Base-by-base conservation (phyloP, 2,329 filamentous ascomycete genomes). In the Magnaporthiopsis poae region DNA sequence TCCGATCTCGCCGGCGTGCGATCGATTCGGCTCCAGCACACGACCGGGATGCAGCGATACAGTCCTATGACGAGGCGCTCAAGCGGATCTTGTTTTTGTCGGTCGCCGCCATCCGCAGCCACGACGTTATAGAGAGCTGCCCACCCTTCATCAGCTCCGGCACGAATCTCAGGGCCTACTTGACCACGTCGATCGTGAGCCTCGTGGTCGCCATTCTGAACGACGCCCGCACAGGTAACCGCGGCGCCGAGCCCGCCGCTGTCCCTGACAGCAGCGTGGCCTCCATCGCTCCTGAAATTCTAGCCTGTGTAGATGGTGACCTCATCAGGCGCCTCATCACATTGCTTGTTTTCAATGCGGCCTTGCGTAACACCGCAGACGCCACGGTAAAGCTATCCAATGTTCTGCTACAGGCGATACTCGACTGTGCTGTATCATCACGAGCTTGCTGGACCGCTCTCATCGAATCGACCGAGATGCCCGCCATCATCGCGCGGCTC, bases 41-140 rank as follows among this genome's bases (percentile, higher is more conserved):
- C 13, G 66, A 71, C 59, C 69, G 71, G 60, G 69, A 71, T 31
- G 69, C 71, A 9, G 69, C 71, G 29, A 60, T 25, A 31, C 5
- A 35, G n/a, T 7, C 29, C 2, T 77, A 75, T 61, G 68, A 74
- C 59, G 75, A 77, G 25, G 75, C 77, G 60, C 68, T 82, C 2
- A 70, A 76, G n/a, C 80, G 79, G 68, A 80, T 80, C 2, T 75
- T 88, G 67, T 78, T 77, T 8, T 78, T 89, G 35, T 76, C 90
- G 29, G 82, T 88, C 39, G 78, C 82, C 25, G 87, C 87, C 8
- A 81, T 91, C 64, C 85, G 83, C 15, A 83, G 88, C 67, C 77
- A 81, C 31, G 78, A 83, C 27, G 78, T 89, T 68, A 76, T 84
- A 18, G 78, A 80, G 11, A 75, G 74, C 60, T 79, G 81, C 67